Evolutionary conservation across 257 asterid species (phyloP).

Genomic region (Cinchona pubescens): DNA sequence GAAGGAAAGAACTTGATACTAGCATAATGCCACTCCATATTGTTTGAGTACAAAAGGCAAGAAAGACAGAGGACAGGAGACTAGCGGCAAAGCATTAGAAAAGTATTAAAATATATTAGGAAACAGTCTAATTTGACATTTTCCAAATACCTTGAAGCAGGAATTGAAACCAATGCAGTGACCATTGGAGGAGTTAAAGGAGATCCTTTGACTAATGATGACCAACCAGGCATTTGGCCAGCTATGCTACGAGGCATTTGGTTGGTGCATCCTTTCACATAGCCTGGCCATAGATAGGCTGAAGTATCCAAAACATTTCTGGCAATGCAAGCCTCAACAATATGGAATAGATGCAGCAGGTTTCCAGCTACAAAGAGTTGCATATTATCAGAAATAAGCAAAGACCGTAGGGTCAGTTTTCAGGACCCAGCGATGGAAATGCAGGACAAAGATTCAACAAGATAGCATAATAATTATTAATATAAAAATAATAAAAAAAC

Average conservation of each 20-base stretch:
- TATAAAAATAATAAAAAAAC: no score
- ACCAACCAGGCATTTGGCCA: constrained; percentile 80
- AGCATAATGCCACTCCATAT: not conserved
- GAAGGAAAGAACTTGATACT: not conserved
- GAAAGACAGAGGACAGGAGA: not conserved
- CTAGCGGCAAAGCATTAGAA: not conserved
- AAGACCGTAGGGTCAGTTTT: not conserved
- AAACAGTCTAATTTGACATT: not conserved
- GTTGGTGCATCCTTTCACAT: constrained; percentile 74
- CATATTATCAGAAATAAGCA: constrained; percentile 19
- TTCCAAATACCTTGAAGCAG: constrained; percentile 81
- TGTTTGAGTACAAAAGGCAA: not conserved
- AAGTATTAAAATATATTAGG: not conserved
- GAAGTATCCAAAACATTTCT: constrained; percentile 87
- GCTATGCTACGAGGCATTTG: constrained; percentile 76
- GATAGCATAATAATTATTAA: not conserved
- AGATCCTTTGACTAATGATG: constrained; percentile 80
- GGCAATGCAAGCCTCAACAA: constrained; percentile 97
- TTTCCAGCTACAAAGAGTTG: constrained; percentile 66
- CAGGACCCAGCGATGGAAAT: constrained; percentile 6
- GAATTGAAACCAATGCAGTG: constrained; percentile 74
- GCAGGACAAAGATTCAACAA: not conserved
- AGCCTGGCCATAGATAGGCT: constrained; percentile 95
- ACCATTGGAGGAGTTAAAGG: constrained; percentile 75
- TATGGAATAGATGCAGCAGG: constrained; percentile 78